Evolutionary conservation across 1,139 yeast species (phyloP).

Genomic region (Entelexis sorbosivorans): DNA sequence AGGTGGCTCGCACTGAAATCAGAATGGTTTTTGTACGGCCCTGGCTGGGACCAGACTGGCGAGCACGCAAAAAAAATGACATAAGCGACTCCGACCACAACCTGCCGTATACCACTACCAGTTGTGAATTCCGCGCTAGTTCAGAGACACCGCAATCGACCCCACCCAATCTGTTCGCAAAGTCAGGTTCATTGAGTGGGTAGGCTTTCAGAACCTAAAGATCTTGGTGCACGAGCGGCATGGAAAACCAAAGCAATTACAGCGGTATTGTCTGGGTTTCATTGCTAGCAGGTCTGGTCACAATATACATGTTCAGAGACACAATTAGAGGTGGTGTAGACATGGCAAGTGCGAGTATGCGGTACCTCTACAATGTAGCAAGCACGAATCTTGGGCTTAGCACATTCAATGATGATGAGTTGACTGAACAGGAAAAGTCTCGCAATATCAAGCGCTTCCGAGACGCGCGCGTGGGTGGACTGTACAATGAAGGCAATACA

Average conservation of each 20-base stretch:
- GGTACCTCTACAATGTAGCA: conserved; percentile 27
- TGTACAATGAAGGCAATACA: conserved; percentile 81
- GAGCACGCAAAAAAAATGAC: background rate
- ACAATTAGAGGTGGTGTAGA: conserved; percentile 32
- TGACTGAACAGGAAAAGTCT: conserved; percentile 24
- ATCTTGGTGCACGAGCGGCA: background rate
- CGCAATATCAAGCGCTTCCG: conserved; percentile 25
- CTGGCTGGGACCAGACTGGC: background rate
- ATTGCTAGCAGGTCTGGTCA: conserved; percentile 1
- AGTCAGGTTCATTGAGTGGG: background rate
- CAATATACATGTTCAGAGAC: conserved; percentile 27
- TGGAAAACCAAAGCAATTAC: conserved; percentile 5
- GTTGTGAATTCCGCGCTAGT: background rate
- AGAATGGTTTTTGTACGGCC: background rate
- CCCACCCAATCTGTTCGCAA: background rate
- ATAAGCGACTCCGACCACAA: conserved; percentile 1
- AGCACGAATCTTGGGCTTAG: conserved; percentile 23
- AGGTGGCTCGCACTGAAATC: background rate
- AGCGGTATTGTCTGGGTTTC: conserved; percentile 5
- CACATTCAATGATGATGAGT: conserved; percentile 24
- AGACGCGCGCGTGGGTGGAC: conserved; percentile 51
- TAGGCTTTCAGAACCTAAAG: background rate
- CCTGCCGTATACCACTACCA: background rate
- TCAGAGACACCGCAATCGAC: background rate
- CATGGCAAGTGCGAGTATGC: conserved; percentile 29